Evolutionary conservation across 106 monocot species (phyloP).

Genomic region (Dendrobium officinale): DNA sequence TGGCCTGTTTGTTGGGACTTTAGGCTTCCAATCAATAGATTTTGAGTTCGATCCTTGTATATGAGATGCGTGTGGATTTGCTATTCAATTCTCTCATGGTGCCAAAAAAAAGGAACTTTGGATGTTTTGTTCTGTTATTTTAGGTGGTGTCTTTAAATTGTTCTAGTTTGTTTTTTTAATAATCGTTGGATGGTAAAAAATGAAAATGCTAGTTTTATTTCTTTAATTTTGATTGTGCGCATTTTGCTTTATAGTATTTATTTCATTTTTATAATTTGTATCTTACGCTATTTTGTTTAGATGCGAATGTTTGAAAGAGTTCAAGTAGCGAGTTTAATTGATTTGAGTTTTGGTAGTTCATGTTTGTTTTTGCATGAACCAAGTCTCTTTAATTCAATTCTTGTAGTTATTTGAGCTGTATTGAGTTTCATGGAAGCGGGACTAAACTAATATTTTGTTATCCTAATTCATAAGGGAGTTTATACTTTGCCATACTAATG

Average conservation of each 20-base stretch:
- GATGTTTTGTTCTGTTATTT: not conserved
- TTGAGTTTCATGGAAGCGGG: not conserved
- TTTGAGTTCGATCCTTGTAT: no score
- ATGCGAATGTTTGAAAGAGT: not conserved
- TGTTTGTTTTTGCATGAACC: not conserved
- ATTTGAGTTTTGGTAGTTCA: not conserved
- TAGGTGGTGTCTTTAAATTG: not conserved
- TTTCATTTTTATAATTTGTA: not conserved
- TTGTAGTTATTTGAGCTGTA: not conserved
- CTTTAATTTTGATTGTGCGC: not conserved
- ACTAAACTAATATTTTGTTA: no score
- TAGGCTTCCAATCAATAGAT: no score
- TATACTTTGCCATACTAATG: not conserved
- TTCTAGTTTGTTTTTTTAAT: not conserved
- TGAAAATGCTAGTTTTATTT: not conserved
- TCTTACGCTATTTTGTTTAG: not conserved
- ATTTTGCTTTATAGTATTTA: not conserved
- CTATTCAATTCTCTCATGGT: no score
- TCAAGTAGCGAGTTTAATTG: not conserved
- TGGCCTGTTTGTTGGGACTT: no score
- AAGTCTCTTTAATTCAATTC: not conserved
- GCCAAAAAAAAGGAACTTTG: not conserved
- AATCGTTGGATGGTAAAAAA: not conserved
- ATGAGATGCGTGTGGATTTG: no score
- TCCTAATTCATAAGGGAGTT: no score